These are phyloP conservation scores for Paecilomyces sp. DNA, from an alignment of 2,329 filamentous ascomycete genomes.

Conservation along the genomic window DNA sequence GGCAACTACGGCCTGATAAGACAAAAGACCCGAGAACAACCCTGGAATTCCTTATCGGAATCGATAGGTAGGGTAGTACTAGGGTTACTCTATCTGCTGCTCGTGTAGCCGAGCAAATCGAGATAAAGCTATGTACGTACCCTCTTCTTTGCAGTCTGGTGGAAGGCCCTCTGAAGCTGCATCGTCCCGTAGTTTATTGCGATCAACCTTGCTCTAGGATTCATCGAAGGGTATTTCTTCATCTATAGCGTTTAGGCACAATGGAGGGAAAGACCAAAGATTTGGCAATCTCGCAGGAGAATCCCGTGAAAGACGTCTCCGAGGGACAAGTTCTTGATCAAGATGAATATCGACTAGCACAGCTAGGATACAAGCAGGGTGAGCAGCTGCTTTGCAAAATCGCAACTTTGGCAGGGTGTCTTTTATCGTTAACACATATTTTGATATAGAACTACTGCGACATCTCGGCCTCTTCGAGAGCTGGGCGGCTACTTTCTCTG, in stretches of 20 bases:
- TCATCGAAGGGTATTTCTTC: background rate
- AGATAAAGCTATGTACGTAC: background rate
- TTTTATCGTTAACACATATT: background rate
- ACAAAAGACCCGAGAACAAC: background rate
- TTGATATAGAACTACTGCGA: background rate
- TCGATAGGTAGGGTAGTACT: background rate
- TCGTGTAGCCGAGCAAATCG: background rate
- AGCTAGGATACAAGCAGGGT: background rate
- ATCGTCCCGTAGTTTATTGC: background rate
- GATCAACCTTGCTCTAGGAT: background rate
- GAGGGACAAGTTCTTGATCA: background rate
- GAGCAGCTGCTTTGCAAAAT: background rate
- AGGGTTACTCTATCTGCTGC: background rate
- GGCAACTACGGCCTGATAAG: background rate
- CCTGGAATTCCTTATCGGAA: background rate
- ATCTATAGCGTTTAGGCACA: background rate
- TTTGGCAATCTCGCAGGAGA: background rate
- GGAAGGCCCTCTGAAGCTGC: background rate
- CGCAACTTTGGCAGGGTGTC: background rate
- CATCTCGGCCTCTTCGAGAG: constrained; percentile 21
- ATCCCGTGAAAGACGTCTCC: constrained; percentile 21
- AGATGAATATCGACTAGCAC: background rate
- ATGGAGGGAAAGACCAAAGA: background rate
- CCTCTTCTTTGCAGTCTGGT: background rate
- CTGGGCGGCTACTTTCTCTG: constrained; percentile 27